Percentiles rank a stretch among this genome's conserved stretches.
These are phyloP conservation scores for Colletotrichum sp. DNA, from an alignment of 2,329 filamentous ascomycete genomes.

Conservation along the genomic window DNA sequence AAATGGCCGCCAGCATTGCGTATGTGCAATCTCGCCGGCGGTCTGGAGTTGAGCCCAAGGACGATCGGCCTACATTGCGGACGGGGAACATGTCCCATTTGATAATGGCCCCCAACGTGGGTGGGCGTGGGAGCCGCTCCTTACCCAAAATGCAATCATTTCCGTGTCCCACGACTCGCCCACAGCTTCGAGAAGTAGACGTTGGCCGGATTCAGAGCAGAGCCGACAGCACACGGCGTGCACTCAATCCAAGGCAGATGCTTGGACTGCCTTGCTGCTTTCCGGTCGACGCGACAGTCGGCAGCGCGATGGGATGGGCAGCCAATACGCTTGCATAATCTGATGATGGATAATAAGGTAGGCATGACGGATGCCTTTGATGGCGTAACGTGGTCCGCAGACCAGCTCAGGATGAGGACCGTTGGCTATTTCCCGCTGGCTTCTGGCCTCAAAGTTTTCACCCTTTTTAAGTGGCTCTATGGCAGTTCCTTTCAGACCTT, in stretches of 20 bases:
- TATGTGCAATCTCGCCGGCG: conserved; percentile 8
- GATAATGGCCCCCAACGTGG: not conserved
- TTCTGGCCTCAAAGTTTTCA: not conserved
- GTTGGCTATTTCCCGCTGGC: not conserved
- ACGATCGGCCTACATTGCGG: not conserved
- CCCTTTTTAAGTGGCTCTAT: not conserved
- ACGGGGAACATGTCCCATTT: not conserved
- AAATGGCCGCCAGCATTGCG: conserved; percentile 5
- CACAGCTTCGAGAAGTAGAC: conserved; percentile 9
- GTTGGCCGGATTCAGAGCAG: conserved; percentile 1
- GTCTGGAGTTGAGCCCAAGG: not conserved
- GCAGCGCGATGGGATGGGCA: not conserved
- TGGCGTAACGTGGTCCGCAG: not conserved
- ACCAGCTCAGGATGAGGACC: not conserved
- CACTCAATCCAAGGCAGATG: not conserved
- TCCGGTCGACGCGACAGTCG: not conserved
- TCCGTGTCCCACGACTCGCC: conserved; percentile 3
- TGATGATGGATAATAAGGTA: not conserved
- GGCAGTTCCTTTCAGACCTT: not conserved
- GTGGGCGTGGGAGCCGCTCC: not conserved
- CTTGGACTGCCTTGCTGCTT: not conserved
- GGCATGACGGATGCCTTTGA: not conserved
- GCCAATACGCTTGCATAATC: not conserved
- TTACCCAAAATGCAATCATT: conserved; percentile 6
- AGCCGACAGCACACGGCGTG: not conserved